A percentile compares a stretch with the other conserved stretches of the same genome.
These are phyloP conservation scores for Leccinum ponderosum DNA, from an alignment of 1,284 basidiomycete species.

Conservation along the genomic window DNA sequence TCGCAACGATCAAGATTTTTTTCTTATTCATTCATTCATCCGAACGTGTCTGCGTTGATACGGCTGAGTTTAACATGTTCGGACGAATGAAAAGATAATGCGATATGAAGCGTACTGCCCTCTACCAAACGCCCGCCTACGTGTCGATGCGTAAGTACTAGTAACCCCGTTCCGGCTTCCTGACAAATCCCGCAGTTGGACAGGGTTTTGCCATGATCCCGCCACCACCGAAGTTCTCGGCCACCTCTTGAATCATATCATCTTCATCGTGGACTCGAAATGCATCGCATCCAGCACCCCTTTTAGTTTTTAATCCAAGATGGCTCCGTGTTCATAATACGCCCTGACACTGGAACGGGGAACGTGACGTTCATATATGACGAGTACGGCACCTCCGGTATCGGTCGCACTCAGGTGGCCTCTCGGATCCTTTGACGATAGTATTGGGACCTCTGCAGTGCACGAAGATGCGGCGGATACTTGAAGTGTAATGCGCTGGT, in stretches of 20 bases:
- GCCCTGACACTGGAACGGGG: too few species aligned
- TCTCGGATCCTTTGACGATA: slow-evolving; percentile 9
- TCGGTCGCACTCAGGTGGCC: neutral
- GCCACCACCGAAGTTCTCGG: neutral
- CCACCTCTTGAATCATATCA: too few species aligned
- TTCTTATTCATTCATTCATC: slow-evolving; percentile 12
- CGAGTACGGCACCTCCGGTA: slow-evolving; percentile 1
- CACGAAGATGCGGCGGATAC: slow-evolving; percentile 8
- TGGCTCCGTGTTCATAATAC: too few species aligned
- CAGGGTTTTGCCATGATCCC: slow-evolving; percentile 10
- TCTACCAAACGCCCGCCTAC: neutral
- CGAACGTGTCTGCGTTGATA: neutral
- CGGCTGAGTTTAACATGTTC: neutral
- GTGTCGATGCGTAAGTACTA: neutral
- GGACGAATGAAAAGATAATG: neutral
- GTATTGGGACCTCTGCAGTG: slow-evolving; percentile 13
- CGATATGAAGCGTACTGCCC: slow-evolving; percentile 16
- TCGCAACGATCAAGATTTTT: neutral
- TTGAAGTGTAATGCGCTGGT: slow-evolving; percentile 2
- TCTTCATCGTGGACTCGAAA: too few species aligned
- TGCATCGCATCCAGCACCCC: too few species aligned
- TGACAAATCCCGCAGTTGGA: neutral
- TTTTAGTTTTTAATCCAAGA: too few species aligned
- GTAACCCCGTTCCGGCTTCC: slow-evolving; percentile 12
- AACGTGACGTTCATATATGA: too few species aligned